These are phyloP conservation scores for Pyronema domesticum DNA, from an alignment of 495 filamentous ascomycete genomes.

Conservation along the genomic window DNA sequence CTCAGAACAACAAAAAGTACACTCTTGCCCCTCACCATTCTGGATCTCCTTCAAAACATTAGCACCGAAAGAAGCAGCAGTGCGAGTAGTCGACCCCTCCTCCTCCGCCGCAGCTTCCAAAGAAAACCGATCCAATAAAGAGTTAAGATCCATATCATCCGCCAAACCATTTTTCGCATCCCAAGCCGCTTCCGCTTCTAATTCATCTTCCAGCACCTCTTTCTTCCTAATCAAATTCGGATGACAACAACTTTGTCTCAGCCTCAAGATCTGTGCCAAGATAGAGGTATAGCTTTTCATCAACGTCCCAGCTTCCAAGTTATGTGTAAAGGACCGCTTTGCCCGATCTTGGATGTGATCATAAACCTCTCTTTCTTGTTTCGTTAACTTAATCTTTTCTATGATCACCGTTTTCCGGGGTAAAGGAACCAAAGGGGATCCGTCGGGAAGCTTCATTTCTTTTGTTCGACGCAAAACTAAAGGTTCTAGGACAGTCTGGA, in stretches of 20 bases:
- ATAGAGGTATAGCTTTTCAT: constrained; percentile 90
- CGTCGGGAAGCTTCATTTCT: constrained; percentile 91
- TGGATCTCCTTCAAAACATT: constrained; percentile 81
- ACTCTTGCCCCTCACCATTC: constrained; percentile 72
- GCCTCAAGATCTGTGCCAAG: constrained; percentile 86
- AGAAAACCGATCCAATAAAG: constrained; percentile 68
- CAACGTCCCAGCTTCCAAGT: constrained; percentile 76
- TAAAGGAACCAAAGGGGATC: constrained; percentile 65
- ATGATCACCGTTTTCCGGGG: constrained; percentile 68
- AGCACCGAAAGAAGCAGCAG: constrained; percentile 57
- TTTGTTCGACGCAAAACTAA: constrained; percentile 90
- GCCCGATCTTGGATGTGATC: constrained; percentile 69
- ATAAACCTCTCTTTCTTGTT: constrained; percentile 76
- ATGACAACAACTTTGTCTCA: constrained; percentile 90
- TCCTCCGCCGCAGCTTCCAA: constrained; percentile 34
- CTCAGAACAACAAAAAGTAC: constrained; percentile 85
- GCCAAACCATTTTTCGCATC: constrained; percentile 63
- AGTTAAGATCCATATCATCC: constrained; percentile 90
- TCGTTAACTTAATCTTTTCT: constrained; percentile 67
- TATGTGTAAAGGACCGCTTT: constrained; percentile 65
- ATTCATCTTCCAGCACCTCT: constrained; percentile 69
- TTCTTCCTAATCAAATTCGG: constrained; percentile 74
- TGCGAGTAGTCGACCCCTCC: constrained; percentile 33
- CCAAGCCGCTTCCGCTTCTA: constrained; percentile 60
- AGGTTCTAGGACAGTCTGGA: constrained; percentile 89